Evolutionary conservation across 1,284 basidiomycete species (phyloP), one percentile per base, ranked within the genome.

Genomic region (Boletus holoroseus): DNA sequence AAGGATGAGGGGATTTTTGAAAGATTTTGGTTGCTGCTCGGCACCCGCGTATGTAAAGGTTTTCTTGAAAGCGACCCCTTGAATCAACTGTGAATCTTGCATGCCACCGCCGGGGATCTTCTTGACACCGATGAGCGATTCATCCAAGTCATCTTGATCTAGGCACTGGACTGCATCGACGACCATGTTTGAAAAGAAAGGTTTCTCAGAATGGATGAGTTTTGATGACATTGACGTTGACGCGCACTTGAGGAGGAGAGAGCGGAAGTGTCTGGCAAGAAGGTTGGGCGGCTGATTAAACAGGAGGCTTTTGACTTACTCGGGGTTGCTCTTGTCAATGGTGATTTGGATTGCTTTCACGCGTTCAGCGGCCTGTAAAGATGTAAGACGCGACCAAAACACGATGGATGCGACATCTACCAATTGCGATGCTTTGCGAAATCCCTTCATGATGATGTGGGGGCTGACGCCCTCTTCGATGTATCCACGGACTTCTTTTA

Each of bases 181-280:
- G 50, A 97, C 96, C 94, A 99, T 99, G 59, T 91, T 85, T 28
- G 94, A 89, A 76, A 99, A 99, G 76, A 99, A 99, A 4, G 95
- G 94, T 66, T 96, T 97, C 74, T 98, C 94, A 35, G 93, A 94
- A 69, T 98, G 94, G 61, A 99, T 98, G 56, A 99, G 83, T 74
- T 99, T 99, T 55, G 94, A 98, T 18, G 95, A 98, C 95, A 99
- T 98, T 36, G 94, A 95, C 7, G 96, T 99, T 26, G 94, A 88
- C 35, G 96, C 96, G 70, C 94, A 96, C 76, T 97, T 95, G 62
- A 97, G 77, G 39, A 99, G 81, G 8, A 99, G 83, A 51, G 94
- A 91, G 54, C 86, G 91, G 82, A 99, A 98, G 60, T 83, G 83
- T 57, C 91, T 95, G 69, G 49, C 9, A 47, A 49, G 26, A 55